phyloP scores from a whole-genome alignment of 371 early-diverging fungal species.

The Mucor circinelloides region DNA sequence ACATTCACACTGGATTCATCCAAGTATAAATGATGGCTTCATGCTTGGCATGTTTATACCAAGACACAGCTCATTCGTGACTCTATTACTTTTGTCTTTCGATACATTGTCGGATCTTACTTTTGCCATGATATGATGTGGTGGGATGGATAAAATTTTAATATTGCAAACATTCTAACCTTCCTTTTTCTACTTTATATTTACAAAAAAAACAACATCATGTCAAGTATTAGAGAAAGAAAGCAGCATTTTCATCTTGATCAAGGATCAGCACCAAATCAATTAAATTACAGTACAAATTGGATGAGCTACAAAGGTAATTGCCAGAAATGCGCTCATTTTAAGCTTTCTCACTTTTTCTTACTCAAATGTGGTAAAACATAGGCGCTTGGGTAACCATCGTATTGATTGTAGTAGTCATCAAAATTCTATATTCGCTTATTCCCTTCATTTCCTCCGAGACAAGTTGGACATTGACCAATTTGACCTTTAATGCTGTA shows the following conservation, averaged over 20 bases:
- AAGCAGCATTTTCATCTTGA: conserved; percentile 16
- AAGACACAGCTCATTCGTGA: neutral
- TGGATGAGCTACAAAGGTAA: conserved; percentile 27
- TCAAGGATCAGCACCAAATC: conserved; percentile 18
- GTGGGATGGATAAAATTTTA: neutral
- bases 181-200: neutral
- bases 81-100: neutral
- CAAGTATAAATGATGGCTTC: neutral
- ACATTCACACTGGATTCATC: too few species aligned
- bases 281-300: conserved; percentile 20
- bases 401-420: conserved; percentile 67
- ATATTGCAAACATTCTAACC: neutral
- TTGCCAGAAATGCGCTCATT: neutral
- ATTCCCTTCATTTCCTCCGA: conserved; percentile 89
- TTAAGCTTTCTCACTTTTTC: neutral
- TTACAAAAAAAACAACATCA: neutral
- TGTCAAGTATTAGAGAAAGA: conserved; percentile 14
- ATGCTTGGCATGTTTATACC: neutral
- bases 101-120: neutral
- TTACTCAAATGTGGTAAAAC: neutral
- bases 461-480: conserved; percentile 94
- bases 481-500: conserved; percentile 87
- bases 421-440: conserved; percentile 78
- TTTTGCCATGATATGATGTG: neutral
- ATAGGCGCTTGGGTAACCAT: conserved; percentile 90